Evolutionary conservation across 345 rosid species (phyloP).

Genomic region (Ceriops zippeliana): DNA sequence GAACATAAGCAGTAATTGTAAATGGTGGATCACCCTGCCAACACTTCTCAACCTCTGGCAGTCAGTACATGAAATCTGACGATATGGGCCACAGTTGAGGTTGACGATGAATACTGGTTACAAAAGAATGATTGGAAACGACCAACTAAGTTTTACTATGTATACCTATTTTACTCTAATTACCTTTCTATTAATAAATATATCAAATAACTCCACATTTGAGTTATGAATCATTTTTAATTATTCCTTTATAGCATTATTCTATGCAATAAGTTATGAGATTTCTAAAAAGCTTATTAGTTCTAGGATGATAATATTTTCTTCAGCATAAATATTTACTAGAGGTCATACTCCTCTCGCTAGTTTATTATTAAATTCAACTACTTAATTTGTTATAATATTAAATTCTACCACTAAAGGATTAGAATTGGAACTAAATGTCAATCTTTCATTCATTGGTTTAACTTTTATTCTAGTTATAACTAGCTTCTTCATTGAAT

Average conservation of each 20-base stretch:
- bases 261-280: accelerated
- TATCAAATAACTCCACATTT: not conserved
- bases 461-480: not conserved
- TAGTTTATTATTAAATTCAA: not conserved
- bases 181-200: not conserved
- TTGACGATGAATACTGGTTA: too few species aligned
- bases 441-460: not conserved
- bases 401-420: too few species aligned
- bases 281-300: not conserved
- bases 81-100: too few species aligned
- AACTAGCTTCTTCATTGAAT: not conserved
- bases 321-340: not conserved
- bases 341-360: not conserved
- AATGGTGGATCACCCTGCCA: too few species aligned
- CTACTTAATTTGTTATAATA: too few species aligned
- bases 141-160: not conserved
- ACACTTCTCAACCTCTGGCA: too few species aligned
- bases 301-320: not conserved
- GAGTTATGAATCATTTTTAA: not conserved
- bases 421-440: too few species aligned
- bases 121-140: too few species aligned
- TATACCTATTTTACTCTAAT: slow-evolving; percentile 1
- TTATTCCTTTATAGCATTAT: not conserved
- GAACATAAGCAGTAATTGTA: too few species aligned
- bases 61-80: too few species aligned